A percentile compares a stretch with the other conserved stretches of the same genome.
phyloP scores from a whole-genome alignment of 2,329 filamentous ascomycete species.

The Aplosporella prunicola region DNA sequence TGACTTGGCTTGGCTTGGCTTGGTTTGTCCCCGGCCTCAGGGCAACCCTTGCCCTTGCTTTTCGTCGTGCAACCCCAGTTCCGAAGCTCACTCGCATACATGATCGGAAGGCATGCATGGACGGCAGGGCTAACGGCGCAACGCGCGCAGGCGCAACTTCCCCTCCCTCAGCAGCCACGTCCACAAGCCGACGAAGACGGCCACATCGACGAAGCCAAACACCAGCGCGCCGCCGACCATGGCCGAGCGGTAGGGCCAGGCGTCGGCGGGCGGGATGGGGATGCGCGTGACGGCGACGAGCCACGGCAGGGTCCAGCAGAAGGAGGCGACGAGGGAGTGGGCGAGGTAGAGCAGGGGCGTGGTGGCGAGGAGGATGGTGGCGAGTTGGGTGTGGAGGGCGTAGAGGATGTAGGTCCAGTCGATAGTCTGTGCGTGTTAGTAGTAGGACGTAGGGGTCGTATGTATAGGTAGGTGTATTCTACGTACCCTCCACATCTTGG shows the following conservation, averaged over 20 bases:
- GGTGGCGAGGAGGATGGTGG: slow-evolving; percentile 55
- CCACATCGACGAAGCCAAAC: slow-evolving; percentile 52
- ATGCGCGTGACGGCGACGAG: slow-evolving; percentile 48
- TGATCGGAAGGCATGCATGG: too few species aligned
- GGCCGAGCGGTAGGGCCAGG: slow-evolving; percentile 58
- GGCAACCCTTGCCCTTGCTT: too few species aligned
- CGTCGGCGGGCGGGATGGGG: slow-evolving; percentile 37
- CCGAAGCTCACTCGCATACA: too few species aligned
- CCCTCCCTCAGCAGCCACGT: slow-evolving; percentile 34
- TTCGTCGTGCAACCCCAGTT: too few species aligned
- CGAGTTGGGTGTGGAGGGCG: slow-evolving; percentile 55
- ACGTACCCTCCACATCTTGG: slow-evolving; percentile 51
- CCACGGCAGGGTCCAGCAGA: slow-evolving; percentile 62
- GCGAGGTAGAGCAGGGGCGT: slow-evolving; percentile 57
- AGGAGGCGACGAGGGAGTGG: slow-evolving; percentile 56
- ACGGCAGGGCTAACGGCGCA: too few species aligned
- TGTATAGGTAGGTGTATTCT: not conserved
- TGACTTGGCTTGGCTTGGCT: too few species aligned
- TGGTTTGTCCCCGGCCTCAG: too few species aligned
- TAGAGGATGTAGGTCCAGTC: slow-evolving; percentile 61
- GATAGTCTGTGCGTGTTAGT: slow-evolving; percentile 29
- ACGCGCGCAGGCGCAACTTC: slow-evolving; percentile 2
- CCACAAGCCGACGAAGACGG: slow-evolving; percentile 44
- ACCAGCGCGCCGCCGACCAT: slow-evolving; percentile 61
- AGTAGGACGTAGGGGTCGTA: slow-evolving; percentile 45